A percentile compares a stretch with the other conserved stretches of the same genome.
Evolutionary conservation across 441 rosid species (phyloP).

Genomic region (Rhodomyrtus psidioides): DNA sequence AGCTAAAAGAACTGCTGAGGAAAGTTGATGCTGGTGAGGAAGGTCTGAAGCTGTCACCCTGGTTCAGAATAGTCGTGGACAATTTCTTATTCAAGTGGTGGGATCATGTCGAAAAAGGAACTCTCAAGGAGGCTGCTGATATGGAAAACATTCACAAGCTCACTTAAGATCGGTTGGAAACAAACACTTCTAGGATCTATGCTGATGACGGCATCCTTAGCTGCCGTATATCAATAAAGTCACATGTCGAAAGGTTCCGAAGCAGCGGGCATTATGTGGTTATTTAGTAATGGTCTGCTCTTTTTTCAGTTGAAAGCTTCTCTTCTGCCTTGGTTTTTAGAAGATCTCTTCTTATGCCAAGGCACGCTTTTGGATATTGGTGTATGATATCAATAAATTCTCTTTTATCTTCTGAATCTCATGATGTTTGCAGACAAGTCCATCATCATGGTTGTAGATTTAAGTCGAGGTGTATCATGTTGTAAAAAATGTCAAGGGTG

Average conservation of each 20-base stretch:
- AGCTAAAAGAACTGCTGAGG: constrained; percentile 70
- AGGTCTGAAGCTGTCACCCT: constrained; percentile 76
- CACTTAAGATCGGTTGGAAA: constrained; percentile 7
- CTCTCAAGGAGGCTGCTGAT: constrained; percentile 50
- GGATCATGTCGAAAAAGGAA: constrained; percentile 80
- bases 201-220: not conserved
- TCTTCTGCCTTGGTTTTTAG: not conserved
- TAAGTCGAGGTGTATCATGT: not conserved
- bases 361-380: not conserved
- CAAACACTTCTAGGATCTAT: not conserved
- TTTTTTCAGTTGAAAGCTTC: not conserved
- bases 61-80: constrained; percentile 87
- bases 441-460: not conserved
- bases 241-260: not conserved
- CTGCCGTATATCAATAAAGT: not conserved
- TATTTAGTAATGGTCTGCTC: not conserved
- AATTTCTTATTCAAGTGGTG: constrained; percentile 94
- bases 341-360: not conserved
- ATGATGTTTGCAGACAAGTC: not conserved
- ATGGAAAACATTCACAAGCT: constrained; percentile 80
- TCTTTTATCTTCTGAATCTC: not conserved
- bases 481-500: not conserved
- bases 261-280: not conserved
- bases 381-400: not conserved
- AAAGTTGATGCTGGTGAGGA: constrained; percentile 86